Evolutionary conservation across 805 yeast genomes (phyloP).

Genomic region (Cyberlindnera maclurae): DNA sequence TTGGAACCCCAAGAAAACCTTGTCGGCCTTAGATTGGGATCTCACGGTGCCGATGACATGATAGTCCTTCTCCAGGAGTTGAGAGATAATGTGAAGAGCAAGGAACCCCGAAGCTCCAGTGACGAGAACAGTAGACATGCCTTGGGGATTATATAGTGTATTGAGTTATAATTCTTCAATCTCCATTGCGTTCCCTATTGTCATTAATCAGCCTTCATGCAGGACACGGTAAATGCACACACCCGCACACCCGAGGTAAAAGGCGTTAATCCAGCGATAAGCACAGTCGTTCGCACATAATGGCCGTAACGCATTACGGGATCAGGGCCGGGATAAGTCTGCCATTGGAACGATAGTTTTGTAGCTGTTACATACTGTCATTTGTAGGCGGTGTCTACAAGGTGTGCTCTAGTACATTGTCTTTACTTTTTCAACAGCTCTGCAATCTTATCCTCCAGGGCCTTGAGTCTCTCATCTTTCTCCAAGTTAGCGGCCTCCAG

Average conservation of each 20-base stretch:
- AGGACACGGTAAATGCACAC: no score
- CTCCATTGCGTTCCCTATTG: no score
- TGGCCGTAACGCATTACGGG: no score
- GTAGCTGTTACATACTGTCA: no score
- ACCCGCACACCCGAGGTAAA: no score
- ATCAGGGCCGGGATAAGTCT: no score
- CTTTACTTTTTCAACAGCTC: background rate
- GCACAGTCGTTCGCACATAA: no score
- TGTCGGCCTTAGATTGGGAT: conserved; percentile 30
- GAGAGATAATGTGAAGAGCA: conserved; percentile 36
- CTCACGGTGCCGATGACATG: conserved; percentile 42
- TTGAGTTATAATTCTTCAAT: no score
- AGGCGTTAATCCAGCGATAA: no score
- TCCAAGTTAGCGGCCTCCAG: conserved; percentile 49
- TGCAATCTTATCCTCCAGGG: conserved; percentile 52
- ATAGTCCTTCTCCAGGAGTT: conserved; percentile 32
- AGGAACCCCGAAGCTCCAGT: conserved; percentile 46
- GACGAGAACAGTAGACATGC: conserved; percentile 28
- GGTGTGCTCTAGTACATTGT: background rate
- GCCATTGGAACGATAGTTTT: no score
- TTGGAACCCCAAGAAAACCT: conserved; percentile 23
- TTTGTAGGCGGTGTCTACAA: no score
- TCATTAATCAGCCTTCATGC: no score
- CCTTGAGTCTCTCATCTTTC: conserved; percentile 54
- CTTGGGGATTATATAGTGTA: background rate